These are phyloP conservation scores for Leavenworthia alabamica DNA, from an alignment of 345 rosid species.

Conservation along the genomic window DNA sequence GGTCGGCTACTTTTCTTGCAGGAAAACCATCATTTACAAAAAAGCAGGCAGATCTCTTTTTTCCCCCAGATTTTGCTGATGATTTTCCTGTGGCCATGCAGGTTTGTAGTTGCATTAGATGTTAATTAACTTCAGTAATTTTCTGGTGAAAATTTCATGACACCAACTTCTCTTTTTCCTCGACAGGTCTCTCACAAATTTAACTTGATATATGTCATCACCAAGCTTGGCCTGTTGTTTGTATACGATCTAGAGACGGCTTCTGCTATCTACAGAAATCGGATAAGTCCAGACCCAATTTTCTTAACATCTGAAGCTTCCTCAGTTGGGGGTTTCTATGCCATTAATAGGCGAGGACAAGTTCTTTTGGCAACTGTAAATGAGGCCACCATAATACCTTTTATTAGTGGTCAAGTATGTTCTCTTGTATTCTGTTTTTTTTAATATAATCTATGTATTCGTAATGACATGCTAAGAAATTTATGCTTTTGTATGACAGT, in stretches of 20 bases:
- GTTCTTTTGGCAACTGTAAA: slow-evolving; percentile 87
- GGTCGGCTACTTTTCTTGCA: slow-evolving; percentile 25
- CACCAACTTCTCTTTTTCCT: slow-evolving; percentile 16
- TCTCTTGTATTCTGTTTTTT: neutral
- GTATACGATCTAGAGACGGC: slow-evolving; percentile 99
- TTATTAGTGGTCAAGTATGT: slow-evolving; percentile 95
- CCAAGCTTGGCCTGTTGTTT: slow-evolving; percentile 96
- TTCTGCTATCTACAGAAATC: slow-evolving; percentile 91
- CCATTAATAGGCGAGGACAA: slow-evolving; percentile 91
- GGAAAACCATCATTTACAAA: slow-evolving; percentile 92
- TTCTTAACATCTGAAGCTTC: slow-evolving; percentile 97
- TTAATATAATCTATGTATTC: neutral
- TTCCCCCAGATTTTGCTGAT: slow-evolving; percentile 98
- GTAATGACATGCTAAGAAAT: slow-evolving; percentile 14
- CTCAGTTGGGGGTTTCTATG: slow-evolving; percentile 82
- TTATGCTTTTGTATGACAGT: slow-evolving; percentile 38
- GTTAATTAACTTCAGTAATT: slow-evolving; percentile 3
- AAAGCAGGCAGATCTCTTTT: slow-evolving; percentile 98
- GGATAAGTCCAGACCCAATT: slow-evolving; percentile 99
- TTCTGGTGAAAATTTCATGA: slow-evolving; percentile 16
- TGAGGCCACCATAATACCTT: slow-evolving; percentile 89
- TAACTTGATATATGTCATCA: slow-evolving; percentile 85
- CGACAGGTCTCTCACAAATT: slow-evolving; percentile 92
- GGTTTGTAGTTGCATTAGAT: slow-evolving; percentile 39
- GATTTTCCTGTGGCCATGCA: slow-evolving; percentile 99